These are phyloP conservation scores for Ophiostoma sp. DNA, from an alignment of 2,329 filamentous ascomycete genomes.

Conservation along the genomic window DNA sequence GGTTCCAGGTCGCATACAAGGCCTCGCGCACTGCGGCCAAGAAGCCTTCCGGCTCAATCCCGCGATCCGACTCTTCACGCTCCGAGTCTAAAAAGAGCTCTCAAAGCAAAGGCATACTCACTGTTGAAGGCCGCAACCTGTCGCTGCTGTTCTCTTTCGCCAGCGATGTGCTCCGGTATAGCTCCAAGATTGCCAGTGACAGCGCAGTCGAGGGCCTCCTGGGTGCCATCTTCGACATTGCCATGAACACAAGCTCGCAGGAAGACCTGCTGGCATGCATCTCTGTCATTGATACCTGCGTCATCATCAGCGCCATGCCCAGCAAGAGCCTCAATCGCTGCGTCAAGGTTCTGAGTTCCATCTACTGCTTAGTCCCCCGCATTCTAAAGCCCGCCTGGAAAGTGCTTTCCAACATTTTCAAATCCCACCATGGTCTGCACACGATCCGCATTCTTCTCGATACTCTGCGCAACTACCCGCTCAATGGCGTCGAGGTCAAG, in stretches of 20 bases:
- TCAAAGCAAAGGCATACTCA: slow-evolving; percentile 39
- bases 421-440: slow-evolving; percentile 66
- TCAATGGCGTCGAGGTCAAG: slow-evolving; percentile 45
- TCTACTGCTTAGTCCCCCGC: slow-evolving; percentile 59
- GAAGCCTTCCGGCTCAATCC: slow-evolving; percentile 31
- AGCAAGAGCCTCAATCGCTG: slow-evolving; percentile 57
- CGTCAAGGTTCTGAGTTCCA: slow-evolving; percentile 65
- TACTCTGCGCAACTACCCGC: slow-evolving; percentile 49
- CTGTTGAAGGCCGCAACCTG: slow-evolving; percentile 57
- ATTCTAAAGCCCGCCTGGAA: slow-evolving; percentile 64
- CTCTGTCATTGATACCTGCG: slow-evolving; percentile 61
- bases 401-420: slow-evolving; percentile 64
- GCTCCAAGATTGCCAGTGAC: slow-evolving; percentile 62
- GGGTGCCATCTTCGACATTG: slow-evolving; percentile 59
- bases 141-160: slow-evolving; percentile 60
- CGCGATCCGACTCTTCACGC: background rate
- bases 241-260: slow-evolving; percentile 59
- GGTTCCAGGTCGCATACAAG: slow-evolving; percentile 54
- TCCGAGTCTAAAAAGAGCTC: slow-evolving; percentile 26
- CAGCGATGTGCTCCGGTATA: slow-evolving; percentile 68
- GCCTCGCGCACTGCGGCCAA: slow-evolving; percentile 39
- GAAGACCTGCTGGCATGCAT: slow-evolving; percentile 64
- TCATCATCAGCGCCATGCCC: slow-evolving; percentile 68
- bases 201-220: slow-evolving; percentile 57
- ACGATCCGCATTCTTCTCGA: slow-evolving; percentile 62